Base-by-base conservation (phyloP, 129 eudicot genomes). In the Flaveria bidentis region DNA sequence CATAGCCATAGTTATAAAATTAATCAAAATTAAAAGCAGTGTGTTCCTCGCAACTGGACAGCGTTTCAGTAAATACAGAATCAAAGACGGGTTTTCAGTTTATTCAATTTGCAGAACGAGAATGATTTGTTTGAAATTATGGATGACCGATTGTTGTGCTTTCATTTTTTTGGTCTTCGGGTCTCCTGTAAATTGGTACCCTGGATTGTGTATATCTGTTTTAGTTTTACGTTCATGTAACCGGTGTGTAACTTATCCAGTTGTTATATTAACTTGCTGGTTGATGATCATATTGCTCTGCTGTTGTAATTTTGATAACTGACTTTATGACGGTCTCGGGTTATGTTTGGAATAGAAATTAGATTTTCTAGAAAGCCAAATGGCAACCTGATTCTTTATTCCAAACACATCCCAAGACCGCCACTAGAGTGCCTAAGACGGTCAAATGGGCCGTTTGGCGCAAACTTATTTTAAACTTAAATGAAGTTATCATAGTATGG, bases 61-160 rank as follows among this genome's bases (percentile, higher is more conserved):
- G 58, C 81, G 69, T 75, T 47, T 69, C 65, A 14, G 86, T 82
- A 77, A 72, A 82, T 82, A 82, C 82, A 73, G 71, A 75, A 71
- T 81, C 74, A 62, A 67, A 81, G 75, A 80, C 33, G 75, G 83
- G 75, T 80, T 80, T 73, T 72, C 79, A 55, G 75, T 65, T 80
- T 73, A 78, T 80, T 80, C 75, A 57, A 45, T 70, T 78, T 70
- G 76, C 77, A 33, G 82, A 36, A 58, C 53, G 16, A 60, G 64
- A 78, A 71, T 23, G 69, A 80, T 80, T 80, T 80, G 84, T 73
- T 80, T 73, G 79, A 80, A 41, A 51, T 69, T 73, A 56, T 73
- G 83, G 73, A 46, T 71, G 71, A 45, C 28, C 36, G 55, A 61
- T 55, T 60, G 58, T 49, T 55, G 58, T 6, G 69, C 30, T 79